These are phyloP conservation scores for Cerioporus squamosus DNA, from an alignment of 1,284 basidiomycete genomes.

Conservation along the genomic window DNA sequence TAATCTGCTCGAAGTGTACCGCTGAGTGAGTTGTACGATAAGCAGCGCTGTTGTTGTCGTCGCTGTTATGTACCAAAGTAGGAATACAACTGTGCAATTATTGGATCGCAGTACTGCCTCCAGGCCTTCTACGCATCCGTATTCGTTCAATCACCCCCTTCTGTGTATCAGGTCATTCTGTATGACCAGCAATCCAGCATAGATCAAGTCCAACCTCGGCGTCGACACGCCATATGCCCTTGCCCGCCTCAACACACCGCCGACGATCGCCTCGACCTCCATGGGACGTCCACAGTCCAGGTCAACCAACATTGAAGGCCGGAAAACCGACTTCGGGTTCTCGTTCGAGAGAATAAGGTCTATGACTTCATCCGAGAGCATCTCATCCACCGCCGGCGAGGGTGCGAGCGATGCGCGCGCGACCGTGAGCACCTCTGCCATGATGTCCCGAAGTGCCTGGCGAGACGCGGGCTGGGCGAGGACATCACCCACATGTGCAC, in stretches of 20 bases:
- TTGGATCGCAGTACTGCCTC: neutral
- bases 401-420: slow-evolving; percentile 37
- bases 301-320: slow-evolving; percentile 60
- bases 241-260: slow-evolving; percentile 61
- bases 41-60: too few species aligned
- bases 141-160: neutral
- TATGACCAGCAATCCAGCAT: slow-evolving; percentile 30
- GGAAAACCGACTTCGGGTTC: slow-evolving; percentile 35
- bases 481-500: slow-evolving; percentile 41
- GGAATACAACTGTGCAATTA: neutral
- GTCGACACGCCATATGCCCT: slow-evolving; percentile 42
- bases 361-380: slow-evolving; percentile 34
- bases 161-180: slow-evolving; percentile 24
- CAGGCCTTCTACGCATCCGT: neutral
- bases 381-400: slow-evolving; percentile 19
- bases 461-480: slow-evolving; percentile 26
- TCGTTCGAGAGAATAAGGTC: slow-evolving; percentile 34
- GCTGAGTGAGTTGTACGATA: neutral
- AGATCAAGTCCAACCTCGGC: slow-evolving; percentile 29
- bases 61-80: neutral
- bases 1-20: neutral
- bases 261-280: slow-evolving; percentile 69
- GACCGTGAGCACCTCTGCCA: slow-evolving; percentile 37
- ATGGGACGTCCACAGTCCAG: slow-evolving; percentile 56
- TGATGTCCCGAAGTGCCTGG: slow-evolving; percentile 28